Percentiles rank a stretch among this genome's conserved stretches.
Evolutionary conservation across 2,329 filamentous ascomycete genomes (phyloP).

Genomic region (Arthrobotrys pseudoclavata): DNA sequence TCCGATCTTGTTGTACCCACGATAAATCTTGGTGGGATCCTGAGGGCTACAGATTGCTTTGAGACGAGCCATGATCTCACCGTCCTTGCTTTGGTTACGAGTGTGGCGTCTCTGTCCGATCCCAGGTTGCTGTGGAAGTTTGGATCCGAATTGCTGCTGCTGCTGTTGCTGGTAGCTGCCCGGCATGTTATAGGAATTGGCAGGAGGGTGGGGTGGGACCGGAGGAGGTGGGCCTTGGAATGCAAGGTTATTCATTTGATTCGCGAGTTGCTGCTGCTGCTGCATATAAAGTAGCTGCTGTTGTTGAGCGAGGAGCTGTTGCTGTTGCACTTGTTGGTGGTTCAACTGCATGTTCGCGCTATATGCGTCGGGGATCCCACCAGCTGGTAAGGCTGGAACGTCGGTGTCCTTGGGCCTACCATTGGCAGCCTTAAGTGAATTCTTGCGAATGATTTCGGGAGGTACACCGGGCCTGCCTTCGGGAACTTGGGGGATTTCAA

Average conservation of each 20-base stretch:
- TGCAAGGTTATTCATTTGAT: slow-evolving; percentile 66
- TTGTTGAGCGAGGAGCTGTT: slow-evolving; percentile 64
- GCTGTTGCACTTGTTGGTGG: slow-evolving; percentile 53
- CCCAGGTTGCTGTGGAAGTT: slow-evolving; percentile 67
- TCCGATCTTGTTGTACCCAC: slow-evolving; percentile 91
- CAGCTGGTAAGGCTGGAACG: slow-evolving; percentile 41
- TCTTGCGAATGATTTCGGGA: slow-evolving; percentile 51
- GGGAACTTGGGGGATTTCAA: slow-evolving; percentile 25
- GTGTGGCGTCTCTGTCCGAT: slow-evolving; percentile 79
- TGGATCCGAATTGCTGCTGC: slow-evolving; percentile 64
- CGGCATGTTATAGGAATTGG: slow-evolving; percentile 62
- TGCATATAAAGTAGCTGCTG: slow-evolving; percentile 66
- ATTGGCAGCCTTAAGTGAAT: slow-evolving; percentile 61
- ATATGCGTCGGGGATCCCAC: slow-evolving; percentile 33
- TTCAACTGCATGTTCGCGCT: slow-evolving; percentile 22
- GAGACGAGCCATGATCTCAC: slow-evolving; percentile 85
- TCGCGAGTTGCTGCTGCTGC: slow-evolving; percentile 64
- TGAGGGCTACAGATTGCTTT: slow-evolving; percentile 91
- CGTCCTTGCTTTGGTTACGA: slow-evolving; percentile 79
- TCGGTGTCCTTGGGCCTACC: slow-evolving; percentile 50
- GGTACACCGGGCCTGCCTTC: slow-evolving; percentile 53
- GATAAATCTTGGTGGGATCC: slow-evolving; percentile 89
- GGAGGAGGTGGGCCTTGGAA: slow-evolving; percentile 63
- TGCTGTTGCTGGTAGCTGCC: slow-evolving; percentile 66
- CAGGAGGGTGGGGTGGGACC: slow-evolving; percentile 21